Base-by-base conservation (phyloP, 768 basidiomycete genomes). In the Hydnomerulius pinastri region DNA sequence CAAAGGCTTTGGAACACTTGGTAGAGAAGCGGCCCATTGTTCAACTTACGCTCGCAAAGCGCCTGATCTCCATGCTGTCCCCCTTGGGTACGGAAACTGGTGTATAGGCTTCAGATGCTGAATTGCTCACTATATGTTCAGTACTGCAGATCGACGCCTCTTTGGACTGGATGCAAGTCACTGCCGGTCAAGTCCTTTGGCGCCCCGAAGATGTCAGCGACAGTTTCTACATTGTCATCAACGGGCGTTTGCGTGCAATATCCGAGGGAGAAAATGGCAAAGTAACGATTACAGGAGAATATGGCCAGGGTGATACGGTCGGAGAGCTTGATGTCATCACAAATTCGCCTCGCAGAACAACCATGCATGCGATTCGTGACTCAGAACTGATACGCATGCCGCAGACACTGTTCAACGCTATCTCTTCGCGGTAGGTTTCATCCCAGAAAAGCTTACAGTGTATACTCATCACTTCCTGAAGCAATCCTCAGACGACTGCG, bases 281-380 rank as follows among this genome's bases (percentile, higher is more conserved):
- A 29, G 85, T 96, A 30, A 80, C 80, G 9, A 94, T 98, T 41
- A 77, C 88, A 2, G 91, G 85, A 7, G 97, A 99, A 73, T 96
- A 96, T 61, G 97, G 97, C 32, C 95, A 98, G 69, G 95, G 94
- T 9, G 96, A 98, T 62, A 90, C 91, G 0, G 93, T 98, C 42
- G 97, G 97, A 21, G 97, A 99, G 69, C 77, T 99, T 11, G 97
- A 98, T 66, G 97, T 97, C 45, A 98, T 99, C 61, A 97, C 95
- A 7, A 90, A 87, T 59, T 89, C 86, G 15, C 81, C 82, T 3
- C 82, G 97, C 50, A 81, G 87, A 47, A 95, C 85, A 41, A 98
- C 94, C 0, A 85, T 98, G 15, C 96, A 98, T 70, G 97, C 97
- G 6, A 98, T 99, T 56, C 92, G 97, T 60, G 97, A 99, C 65